Evolutionary conservation across 108 stramenopile genomes (phyloP), one percentile per base, ranked within the genome.

Genomic region (Pseudonitzschia multistriata): DNA sequence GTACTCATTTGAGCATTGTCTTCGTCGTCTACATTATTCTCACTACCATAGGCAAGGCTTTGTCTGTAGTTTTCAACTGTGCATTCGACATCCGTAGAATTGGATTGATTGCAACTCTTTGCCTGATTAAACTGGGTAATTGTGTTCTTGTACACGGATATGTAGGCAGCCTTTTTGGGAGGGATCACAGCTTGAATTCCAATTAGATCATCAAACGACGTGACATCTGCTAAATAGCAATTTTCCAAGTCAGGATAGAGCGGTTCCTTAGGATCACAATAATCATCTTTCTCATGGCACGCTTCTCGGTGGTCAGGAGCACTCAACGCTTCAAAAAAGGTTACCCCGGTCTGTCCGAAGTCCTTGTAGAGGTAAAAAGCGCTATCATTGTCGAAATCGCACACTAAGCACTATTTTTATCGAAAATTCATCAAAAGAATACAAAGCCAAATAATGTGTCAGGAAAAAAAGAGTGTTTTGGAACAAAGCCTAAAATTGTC

Each of bases 281-380:
- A 7, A 10, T 29, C 11, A 22, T 59, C 31, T 3, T 30, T 7
- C 33, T 27, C 33, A 5, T 35, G 17, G 34, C 57, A 59, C 35
- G 10, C 57, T 29, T 5, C 57, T 3, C 31, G 31, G 35, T 59
- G 8, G 35, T n/a, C 57, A 30, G 57, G 57, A 35, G 57, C 57
- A 35, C 57, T 59, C 31, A 59, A 19, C 34, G 57, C 57, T 59
- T 59, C 57, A 59, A 59, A 59, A 59, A 59, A 59, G n/a, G 57
- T 59, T 14, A 19, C n/a, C 15, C 57, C 57, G 5, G 33, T 15
- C 8, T 3, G 31, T 59, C 57, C 57, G n/a, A 59, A 59, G 17
- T 59, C 57, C 34, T 59, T 59, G 57, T 59, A 59, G 5, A 59
- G 57, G 19, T 59, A 59, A 59, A 59, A 59, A 34, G 34, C 34